Evolutionary conservation across 257 asterid species (phyloP), one percentile per base, ranked within the genome.

Genomic region (Lithospermum erythrorhizon): DNA sequence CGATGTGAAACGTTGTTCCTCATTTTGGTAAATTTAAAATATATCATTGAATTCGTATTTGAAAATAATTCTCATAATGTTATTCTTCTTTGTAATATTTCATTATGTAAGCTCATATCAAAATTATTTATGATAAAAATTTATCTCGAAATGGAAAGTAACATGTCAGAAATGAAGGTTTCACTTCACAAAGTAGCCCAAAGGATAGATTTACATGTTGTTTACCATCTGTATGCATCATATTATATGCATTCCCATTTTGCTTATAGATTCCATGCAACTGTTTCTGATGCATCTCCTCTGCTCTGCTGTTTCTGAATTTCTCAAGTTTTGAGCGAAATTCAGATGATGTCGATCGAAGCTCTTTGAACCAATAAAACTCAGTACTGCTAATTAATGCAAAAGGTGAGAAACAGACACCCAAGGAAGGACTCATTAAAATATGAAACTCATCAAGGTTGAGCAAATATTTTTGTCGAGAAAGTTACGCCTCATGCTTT

Each of bases 301-400:
- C 85, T 5, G 47, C 59, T 65, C 66, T 63, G 72, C 68, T 78
- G 66, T 79, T 61, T 66, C 78, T 83, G 68, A 81, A 70, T 61
- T 74, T 76, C 60, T 73, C 77, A 70, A 83, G 17, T 53, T 74
- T 80, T 27, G 72, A 30, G 58, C 65, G 86, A 30, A 86, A 80
- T 60, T 81, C 89, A 17, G 81, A 58, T 27, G 81, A 73, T 68
- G 67, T 57, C 55, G 32, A 66, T 41, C 71, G 65, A 73, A 86
- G 69, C 74, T 83, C 89, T 86, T 86, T 51, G 41, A 37, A 55
- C 70, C 18, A 61, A 54, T 21, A 68, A 58, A 32, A 58, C 51
- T 56, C 20, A 52, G 16, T 27, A 59, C 47, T 32, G 63, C 23
- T 53, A 51, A 52, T 9, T 22, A 48, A 27, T 25, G 10, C 21